Percentiles rank a stretch among this genome's conserved stretches.
Evolutionary conservation across 2,329 filamentous ascomycete genomes (phyloP).

Genomic region (Fusarium humuli): DNA sequence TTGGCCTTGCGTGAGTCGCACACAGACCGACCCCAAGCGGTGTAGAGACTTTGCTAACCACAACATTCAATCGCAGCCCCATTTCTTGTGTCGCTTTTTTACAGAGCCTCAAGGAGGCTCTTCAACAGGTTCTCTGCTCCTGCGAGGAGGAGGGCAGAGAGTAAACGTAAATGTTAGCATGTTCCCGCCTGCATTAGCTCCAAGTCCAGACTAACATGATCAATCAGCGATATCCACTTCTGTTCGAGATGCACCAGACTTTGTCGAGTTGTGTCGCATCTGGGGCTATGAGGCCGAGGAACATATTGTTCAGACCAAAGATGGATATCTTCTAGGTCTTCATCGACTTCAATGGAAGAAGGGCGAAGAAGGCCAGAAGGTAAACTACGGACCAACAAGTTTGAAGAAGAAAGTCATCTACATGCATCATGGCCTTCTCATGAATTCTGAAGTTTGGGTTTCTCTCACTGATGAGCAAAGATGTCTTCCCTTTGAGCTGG

Average conservation of each 20-base stretch:
- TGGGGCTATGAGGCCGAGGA: conserved; percentile 96
- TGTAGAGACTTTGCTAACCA: conserved; percentile 19
- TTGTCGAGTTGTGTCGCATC: conserved; percentile 90
- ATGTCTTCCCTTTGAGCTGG: conserved; percentile 87
- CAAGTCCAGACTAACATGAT: conserved; percentile 62
- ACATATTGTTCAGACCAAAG: conserved; percentile 92
- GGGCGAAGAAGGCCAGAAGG: conserved; percentile 81
- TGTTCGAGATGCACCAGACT: conserved; percentile 88
- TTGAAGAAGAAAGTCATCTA: conserved; percentile 89
- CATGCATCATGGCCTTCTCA: conserved; percentile 93
- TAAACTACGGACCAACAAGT: conserved; percentile 78
- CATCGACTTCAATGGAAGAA: conserved; percentile 87
- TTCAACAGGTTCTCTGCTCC: conserved; percentile 84
- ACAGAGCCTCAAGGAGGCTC: conserved; percentile 81
- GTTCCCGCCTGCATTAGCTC: conserved; percentile 50
- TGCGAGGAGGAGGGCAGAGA: conserved; percentile 74
- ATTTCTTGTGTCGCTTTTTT: conserved; percentile 84
- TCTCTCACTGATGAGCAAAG: conserved; percentile 88
- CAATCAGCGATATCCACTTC: conserved; percentile 73
- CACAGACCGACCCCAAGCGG: conserved; percentile 8
- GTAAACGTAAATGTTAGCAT: conserved; percentile 71
- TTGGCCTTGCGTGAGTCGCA: conserved; percentile 80
- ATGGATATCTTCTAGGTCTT: conserved; percentile 91
- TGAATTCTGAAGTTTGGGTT: conserved; percentile 99
- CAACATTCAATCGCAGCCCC: conserved; percentile 64